phyloP scores from a whole-genome alignment of 1,284 basidiomycete species.

The Marasmius oreades region DNA sequence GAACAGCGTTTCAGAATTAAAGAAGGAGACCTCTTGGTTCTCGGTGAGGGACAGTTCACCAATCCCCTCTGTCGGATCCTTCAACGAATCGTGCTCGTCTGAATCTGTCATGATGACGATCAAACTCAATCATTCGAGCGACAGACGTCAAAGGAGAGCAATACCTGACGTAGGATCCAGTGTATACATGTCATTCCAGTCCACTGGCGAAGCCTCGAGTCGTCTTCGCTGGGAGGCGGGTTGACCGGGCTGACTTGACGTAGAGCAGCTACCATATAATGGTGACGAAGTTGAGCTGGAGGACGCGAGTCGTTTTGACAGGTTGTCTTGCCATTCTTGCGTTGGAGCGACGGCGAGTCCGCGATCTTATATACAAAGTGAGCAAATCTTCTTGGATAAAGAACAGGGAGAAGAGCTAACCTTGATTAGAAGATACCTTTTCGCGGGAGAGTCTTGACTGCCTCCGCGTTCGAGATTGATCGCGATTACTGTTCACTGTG shows the following conservation, averaged over 20 bases:
- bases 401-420: slow-evolving; percentile 26
- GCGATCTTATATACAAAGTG: slow-evolving; percentile 39
- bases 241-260: slow-evolving; percentile 15
- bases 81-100: slow-evolving; percentile 36
- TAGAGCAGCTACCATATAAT: slow-evolving; percentile 15
- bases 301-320: slow-evolving; percentile 51
- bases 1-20: neutral
- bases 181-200: slow-evolving; percentile 55
- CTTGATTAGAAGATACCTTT: slow-evolving; percentile 67
- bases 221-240: slow-evolving; percentile 43
- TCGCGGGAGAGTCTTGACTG: slow-evolving; percentile 75
- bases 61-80: slow-evolving; percentile 51
- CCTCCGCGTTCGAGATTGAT: slow-evolving; percentile 61
- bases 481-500: slow-evolving; percentile 31
- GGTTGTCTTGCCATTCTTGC: slow-evolving; percentile 72
- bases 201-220: slow-evolving; percentile 24
- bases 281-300: slow-evolving; percentile 21
- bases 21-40: slow-evolving; percentile 59
- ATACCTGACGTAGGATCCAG: slow-evolving; percentile 39
- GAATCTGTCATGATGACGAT: slow-evolving; percentile 16
- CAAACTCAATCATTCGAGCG: slow-evolving; percentile 17
- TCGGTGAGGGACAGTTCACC: slow-evolving; percentile 83
- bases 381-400: slow-evolving; percentile 11
- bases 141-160: slow-evolving; percentile 3
- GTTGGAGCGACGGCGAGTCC: slow-evolving; percentile 62